Evolutionary conservation across 768 basidiomycete species (phyloP).

Genomic region (Mycena floridula): DNA sequence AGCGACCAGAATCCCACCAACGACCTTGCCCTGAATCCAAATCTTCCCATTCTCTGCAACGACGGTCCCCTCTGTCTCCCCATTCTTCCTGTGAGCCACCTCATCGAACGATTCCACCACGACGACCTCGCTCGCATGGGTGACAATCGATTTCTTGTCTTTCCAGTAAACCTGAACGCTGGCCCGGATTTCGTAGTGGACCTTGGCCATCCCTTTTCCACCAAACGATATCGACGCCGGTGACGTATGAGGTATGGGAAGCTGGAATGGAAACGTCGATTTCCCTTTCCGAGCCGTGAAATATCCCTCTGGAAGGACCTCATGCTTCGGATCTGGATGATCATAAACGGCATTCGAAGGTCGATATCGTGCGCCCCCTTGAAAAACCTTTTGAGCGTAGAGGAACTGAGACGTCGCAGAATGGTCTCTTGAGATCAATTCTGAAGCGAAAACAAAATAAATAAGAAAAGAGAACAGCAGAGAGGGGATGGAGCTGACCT

Average conservation of each 20-base stretch:
- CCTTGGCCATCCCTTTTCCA: slow-evolving; percentile 56
- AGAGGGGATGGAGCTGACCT: slow-evolving; percentile 51
- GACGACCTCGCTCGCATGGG: slow-evolving; percentile 52
- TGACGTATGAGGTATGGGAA: slow-evolving; percentile 60
- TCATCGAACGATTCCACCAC: slow-evolving; percentile 56
- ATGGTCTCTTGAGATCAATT: slow-evolving; percentile 71
- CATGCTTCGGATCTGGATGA: slow-evolving; percentile 50
- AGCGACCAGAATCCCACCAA: slow-evolving; percentile 57
- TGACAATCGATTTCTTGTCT: slow-evolving; percentile 64
- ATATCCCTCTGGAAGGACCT: slow-evolving; percentile 57
- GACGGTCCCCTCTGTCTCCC: slow-evolving; percentile 39
- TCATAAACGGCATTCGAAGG: slow-evolving; percentile 79
- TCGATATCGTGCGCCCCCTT: slow-evolving; percentile 75
- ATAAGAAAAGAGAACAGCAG: neutral
- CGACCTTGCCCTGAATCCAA: slow-evolving; percentile 64
- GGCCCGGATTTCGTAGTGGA: slow-evolving; percentile 70
- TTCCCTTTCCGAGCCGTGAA: slow-evolving; percentile 69
- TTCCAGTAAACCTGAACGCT: slow-evolving; percentile 72
- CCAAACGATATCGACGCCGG: slow-evolving; percentile 73
- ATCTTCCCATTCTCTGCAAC: slow-evolving; percentile 78
- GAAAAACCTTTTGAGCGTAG: slow-evolving; percentile 65
- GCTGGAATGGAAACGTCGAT: slow-evolving; percentile 77
- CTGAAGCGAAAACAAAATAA: slow-evolving; percentile 37
- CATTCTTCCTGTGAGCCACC: too few relatives aligned
- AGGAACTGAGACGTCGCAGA: slow-evolving; percentile 77